Base-by-base conservation (phyloP, 1,284 basidiomycete species). In the Hypsizygus ulmarius region DNA sequence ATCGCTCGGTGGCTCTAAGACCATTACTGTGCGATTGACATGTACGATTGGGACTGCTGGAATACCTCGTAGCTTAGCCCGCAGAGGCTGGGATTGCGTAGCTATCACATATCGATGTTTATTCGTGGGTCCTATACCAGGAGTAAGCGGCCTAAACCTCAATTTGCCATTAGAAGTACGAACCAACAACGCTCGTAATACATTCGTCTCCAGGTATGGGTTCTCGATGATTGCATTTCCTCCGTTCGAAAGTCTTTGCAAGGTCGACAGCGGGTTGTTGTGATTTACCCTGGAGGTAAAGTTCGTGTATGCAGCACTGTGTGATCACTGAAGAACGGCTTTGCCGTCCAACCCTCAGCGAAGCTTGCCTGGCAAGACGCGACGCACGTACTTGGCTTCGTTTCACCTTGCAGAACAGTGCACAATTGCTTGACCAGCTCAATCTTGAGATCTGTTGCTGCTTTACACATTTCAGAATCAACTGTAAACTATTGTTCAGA, bases 151-250 rank as follows among this genome's bases (percentile, higher is more conserved):
- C 50, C 44, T 19, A 40, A 30, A 36, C 11, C 48, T 25, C 19
- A 12, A 41, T 7, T 25, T 25, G 7, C n/a, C n/a, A n/a, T 7
- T 25, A 29, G 32, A 45, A 28, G 27, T 39, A 64, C 86, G 55
- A 60, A 89, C 94, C 95, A 38, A 97, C 76, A 42, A 97, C 85
- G 49, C 82, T 81, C 10, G 74, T 65, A 30, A 99, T 70, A 64
- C 96, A 99, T n/a, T 91, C 90, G 42, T 88, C 81, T 14, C 89
- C 87, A 0, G 79, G 77, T 33, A 96, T 86, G 5, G 81, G 75
- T 61, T 93, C 87, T 53, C 85, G 78, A 63, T 99, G 96, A 64
- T 98, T 98, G 65, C 96, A 99, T 69, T 90, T 91, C 53, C 96
- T 69, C 44, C 96, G 78, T 70, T 98, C 96, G 61, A 95, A 97